These are phyloP conservation scores for Hibiscus trionum DNA, from an alignment of 345 rosid species.

Conservation along the genomic window DNA sequence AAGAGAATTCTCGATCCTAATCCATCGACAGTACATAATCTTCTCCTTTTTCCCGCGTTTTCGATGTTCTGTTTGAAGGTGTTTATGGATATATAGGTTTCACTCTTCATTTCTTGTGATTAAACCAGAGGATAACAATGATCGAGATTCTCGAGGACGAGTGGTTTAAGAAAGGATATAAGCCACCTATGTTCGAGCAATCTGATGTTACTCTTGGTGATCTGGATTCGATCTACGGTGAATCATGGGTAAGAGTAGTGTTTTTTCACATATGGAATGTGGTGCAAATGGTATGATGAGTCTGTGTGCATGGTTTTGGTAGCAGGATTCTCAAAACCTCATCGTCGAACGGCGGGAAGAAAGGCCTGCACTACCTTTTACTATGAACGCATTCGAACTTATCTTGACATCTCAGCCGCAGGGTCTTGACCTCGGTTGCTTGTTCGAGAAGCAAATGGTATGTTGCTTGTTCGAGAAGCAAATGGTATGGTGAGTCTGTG, in stretches of 20 bases:
- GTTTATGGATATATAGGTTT: slow-evolving; percentile 2
- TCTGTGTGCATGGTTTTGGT: slow-evolving; percentile 16
- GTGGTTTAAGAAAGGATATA: slow-evolving; percentile 98
- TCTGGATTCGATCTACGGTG: slow-evolving; percentile 75
- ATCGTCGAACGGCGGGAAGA: slow-evolving; percentile 88
- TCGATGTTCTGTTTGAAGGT: not conserved
- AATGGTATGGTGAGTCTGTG: no score
- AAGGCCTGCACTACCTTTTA: slow-evolving; percentile 57
- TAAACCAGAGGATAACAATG: slow-evolving; percentile 71
- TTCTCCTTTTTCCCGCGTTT: not conserved
- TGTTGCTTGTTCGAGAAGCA: no score
- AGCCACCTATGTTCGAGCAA: slow-evolving; percentile 73
- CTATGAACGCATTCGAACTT: slow-evolving; percentile 98
- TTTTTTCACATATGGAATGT: slow-evolving; percentile 5
- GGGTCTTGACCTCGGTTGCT: no score
- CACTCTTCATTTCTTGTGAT: slow-evolving; percentile 17
- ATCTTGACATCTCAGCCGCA: slow-evolving; percentile 68
- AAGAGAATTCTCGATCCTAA: slow-evolving; percentile 87
- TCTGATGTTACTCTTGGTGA: slow-evolving; percentile 72
- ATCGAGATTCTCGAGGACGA: slow-evolving; percentile 83
- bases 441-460: no score
- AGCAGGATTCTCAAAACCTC: slow-evolving; percentile 58
- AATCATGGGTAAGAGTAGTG: slow-evolving; percentile 52
- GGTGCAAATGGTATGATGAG: not conserved
- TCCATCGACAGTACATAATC: slow-evolving; percentile 59